phyloP scores from a whole-genome alignment of 1,284 basidiomycete species.

The Ustilago hordei region DNA sequence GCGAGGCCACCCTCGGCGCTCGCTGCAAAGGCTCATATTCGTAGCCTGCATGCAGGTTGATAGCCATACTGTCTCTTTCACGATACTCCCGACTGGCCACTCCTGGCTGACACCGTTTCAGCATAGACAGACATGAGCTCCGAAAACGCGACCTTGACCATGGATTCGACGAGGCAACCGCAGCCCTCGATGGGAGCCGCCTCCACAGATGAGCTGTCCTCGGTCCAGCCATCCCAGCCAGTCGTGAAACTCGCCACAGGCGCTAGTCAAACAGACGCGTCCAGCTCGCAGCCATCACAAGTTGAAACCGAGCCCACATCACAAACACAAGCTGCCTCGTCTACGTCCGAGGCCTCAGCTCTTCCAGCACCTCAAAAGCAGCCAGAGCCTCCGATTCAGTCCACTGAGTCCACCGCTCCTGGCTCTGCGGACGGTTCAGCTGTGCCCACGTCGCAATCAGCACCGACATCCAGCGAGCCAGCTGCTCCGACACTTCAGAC shows the following conservation, averaged over 20 bases:
- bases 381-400: not conserved
- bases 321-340: not conserved
- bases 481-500: not conserved
- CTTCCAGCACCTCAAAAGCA: not conserved
- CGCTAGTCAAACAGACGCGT: too few species aligned
- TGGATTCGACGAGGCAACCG: conserved; percentile 9
- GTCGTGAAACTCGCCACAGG: not conserved
- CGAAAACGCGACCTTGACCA: not conserved
- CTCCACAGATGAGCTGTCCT: conserved; percentile 1
- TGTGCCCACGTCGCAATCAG: not conserved
- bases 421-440: not conserved
- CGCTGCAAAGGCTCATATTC: not conserved
- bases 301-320: not conserved
- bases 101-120: not conserved
- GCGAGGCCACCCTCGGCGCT: not conserved
- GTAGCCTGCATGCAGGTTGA: not conserved
- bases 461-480: not conserved
- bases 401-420: not conserved
- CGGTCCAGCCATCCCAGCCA: conserved; percentile 1
- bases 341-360: not conserved
- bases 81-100: not conserved
- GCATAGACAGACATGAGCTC: not conserved
- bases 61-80: not conserved
- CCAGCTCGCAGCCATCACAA: not conserved
- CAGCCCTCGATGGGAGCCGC: not conserved